Base-by-base conservation (phyloP, 805 yeast species). In the Ogataea paraovalis region DNA sequence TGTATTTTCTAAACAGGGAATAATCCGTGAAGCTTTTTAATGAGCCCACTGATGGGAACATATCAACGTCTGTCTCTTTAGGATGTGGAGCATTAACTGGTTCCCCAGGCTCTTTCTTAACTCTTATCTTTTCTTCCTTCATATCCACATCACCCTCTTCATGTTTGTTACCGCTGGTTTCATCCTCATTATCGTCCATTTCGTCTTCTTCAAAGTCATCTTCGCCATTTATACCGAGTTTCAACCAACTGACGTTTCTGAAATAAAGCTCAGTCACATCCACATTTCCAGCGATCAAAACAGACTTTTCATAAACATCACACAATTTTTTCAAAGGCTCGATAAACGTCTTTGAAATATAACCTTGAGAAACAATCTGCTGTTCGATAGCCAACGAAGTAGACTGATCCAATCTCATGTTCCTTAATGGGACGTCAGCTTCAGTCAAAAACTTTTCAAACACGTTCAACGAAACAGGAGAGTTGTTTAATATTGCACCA, bases 211-310 rank as follows among this genome's bases (percentile, higher is more conserved):
- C 50, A 22, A 50, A 43, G 21, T 58, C 62, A 1, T 52, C 53
- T 22, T 41, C 34, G 5, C 39, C 41, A 13, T 45, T 43, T 18
- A 27, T 13, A 12, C 48, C 56, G 9, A 78, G 56, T 8, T 74
- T 72, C 16, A 87, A 68, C 95, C 95, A 87, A 23, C 72, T 70
- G 1, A 82, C 80, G 54, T 85, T 81, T 57, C 82, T 79, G 52
- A 82, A 80, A 56, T 77, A 84, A 23, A 89, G 56, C 7, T 74
- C 78, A 2, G 83, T 72, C 1, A 76, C 66, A 52, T 78, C 74
- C 22, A 75, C 68, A 22, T 73, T 78, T 6, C 77, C 71, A 25
- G 65, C 61, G 16, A 75, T 63, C 12, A 63, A 45, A 39, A 67
- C 61, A 5, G 58, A 65, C 13, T 69, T 67, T 14, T 71, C 62